These are phyloP conservation scores for Baudoinia panamericana DNA, from an alignment of 495 filamentous ascomycete genomes.

Conservation along the genomic window DNA sequence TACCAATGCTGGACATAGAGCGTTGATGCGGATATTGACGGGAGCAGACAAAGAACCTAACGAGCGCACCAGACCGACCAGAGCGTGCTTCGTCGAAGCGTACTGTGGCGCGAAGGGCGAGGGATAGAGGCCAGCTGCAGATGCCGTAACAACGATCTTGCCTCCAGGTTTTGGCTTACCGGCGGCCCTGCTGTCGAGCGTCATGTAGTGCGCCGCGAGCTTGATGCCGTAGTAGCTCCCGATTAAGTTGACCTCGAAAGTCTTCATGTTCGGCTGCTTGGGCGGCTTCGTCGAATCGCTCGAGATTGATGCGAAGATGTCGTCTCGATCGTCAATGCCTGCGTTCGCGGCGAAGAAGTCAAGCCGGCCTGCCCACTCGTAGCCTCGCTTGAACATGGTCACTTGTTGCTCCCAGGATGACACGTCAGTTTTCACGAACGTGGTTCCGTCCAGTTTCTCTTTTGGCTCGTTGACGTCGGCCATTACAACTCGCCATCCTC, in stretches of 20 bases:
- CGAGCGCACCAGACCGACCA: slow-evolving; percentile 29
- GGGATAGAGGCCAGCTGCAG: slow-evolving; percentile 25
- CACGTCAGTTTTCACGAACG: slow-evolving; percentile 29
- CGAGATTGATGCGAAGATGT: slow-evolving; percentile 25
- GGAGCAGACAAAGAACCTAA: slow-evolving; percentile 20
- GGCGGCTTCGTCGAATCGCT: slow-evolving; percentile 24
- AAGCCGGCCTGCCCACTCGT: slow-evolving; percentile 28
- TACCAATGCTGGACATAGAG: slow-evolving; percentile 31
- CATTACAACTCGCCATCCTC: slow-evolving; percentile 29
- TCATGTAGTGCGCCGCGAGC: slow-evolving; percentile 34
- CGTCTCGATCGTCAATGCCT: slow-evolving; percentile 34
- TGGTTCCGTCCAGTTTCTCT: slow-evolving; percentile 13
- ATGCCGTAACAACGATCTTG: slow-evolving; percentile 24
- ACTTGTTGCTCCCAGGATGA: slow-evolving; percentile 31
- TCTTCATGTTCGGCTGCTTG: slow-evolving; percentile 29
- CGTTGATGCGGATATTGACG: slow-evolving; percentile 32
- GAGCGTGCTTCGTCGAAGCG: slow-evolving; percentile 26
- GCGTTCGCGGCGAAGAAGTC: slow-evolving; percentile 37
- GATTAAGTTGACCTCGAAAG: slow-evolving; percentile 34
- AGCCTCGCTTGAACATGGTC: slow-evolving; percentile 30
- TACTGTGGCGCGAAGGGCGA: slow-evolving; percentile 29
- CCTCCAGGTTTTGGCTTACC: slow-evolving; percentile 12
- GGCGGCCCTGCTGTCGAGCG: slow-evolving; percentile 8
- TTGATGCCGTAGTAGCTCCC: slow-evolving; percentile 34
- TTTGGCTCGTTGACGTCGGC: slow-evolving; percentile 32